These are phyloP conservation scores for Peribolospora baueri DNA, from an alignment of 768 basidiomycete species.

Conservation along the genomic window DNA sequence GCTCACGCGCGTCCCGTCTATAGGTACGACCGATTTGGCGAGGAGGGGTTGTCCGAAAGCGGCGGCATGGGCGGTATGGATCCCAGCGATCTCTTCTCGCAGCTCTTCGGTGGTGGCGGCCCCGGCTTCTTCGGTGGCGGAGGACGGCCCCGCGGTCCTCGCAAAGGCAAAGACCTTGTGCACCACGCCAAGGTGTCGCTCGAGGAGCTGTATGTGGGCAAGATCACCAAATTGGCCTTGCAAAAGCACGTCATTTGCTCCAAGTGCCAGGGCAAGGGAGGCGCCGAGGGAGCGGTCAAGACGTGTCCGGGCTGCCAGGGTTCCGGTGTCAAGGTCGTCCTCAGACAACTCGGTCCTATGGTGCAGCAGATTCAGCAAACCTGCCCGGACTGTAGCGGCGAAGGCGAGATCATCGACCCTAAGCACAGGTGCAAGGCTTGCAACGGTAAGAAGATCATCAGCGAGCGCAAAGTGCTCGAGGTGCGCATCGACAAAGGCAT, in stretches of 20 bases:
- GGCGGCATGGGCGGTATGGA: conserved; percentile 88
- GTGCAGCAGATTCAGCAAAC: conserved; percentile 93
- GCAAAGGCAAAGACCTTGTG: conserved; percentile 92
- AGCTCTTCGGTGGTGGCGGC: conserved; percentile 52
- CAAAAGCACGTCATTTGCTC: conserved; percentile 82
- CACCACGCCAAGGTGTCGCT: conserved; percentile 90
- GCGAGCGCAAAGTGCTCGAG: conserved; percentile 90
- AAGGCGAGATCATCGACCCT: conserved; percentile 80
- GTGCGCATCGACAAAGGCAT: conserved; percentile 97
- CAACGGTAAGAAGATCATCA: conserved; percentile 80
- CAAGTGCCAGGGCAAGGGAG: conserved; percentile 88
- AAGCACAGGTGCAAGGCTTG: conserved; percentile 82
- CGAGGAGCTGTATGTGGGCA: conserved; percentile 96
- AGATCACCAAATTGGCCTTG: conserved; percentile 88
- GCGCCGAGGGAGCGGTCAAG: conserved; percentile 85
- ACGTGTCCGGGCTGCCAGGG: conserved; percentile 54
- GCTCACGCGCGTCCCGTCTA: conserved; percentile 8
- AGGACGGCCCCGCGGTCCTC: conserved; percentile 36
- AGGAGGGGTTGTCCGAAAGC: conserved; percentile 64
- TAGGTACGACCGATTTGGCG: conserved; percentile 66
- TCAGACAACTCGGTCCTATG: conserved; percentile 98
- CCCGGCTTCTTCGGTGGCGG: conserved; percentile 30
- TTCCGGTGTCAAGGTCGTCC: conserved; percentile 66
- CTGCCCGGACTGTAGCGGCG: conserved; percentile 77
- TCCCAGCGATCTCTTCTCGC: conserved; percentile 93